These are phyloP conservation scores for Dryas alaskensis DNA, from an alignment of 306 rosid genomes.

Conservation along the genomic window DNA sequence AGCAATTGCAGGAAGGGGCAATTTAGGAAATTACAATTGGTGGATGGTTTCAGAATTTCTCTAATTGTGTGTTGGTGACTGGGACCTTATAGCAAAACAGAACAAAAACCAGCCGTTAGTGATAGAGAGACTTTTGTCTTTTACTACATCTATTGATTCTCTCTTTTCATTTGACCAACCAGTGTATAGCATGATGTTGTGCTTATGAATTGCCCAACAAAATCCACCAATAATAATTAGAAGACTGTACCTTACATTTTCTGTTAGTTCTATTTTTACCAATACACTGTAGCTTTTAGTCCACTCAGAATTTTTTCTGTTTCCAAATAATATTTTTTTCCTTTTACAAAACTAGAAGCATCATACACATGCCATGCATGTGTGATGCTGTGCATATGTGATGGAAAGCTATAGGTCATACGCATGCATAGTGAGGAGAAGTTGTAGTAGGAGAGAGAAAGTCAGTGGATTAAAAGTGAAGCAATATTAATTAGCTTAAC, in stretches of 20 bases:
- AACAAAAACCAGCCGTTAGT: conserved; percentile 13
- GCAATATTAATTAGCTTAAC: no score
- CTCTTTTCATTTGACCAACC: background rate
- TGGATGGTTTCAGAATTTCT: no score
- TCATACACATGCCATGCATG: no score
- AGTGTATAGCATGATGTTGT: background rate
- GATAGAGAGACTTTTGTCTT: conserved; percentile 17
- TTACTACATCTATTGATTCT: background rate
- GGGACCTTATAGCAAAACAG: conserved; percentile 10
- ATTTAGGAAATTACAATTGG: background rate
- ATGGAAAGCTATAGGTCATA: no score
- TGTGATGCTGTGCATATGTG: no score
- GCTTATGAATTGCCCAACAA: background rate
- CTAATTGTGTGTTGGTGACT: conserved; percentile 6
- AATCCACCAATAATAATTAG: background rate
- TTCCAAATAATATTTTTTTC: background rate
- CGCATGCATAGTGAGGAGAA: no score
- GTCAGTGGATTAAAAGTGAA: no score
- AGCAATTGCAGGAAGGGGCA: background rate
- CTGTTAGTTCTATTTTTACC: conserved; percentile 4
- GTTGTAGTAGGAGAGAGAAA: no score
- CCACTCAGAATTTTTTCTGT: background rate
- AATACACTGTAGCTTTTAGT: conserved; percentile 2
- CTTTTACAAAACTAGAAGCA: no score
- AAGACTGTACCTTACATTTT: background rate